Base-by-base conservation (phyloP, 495 filamentous ascomycete species). In the Oleoguttula mirabilis region DNA sequence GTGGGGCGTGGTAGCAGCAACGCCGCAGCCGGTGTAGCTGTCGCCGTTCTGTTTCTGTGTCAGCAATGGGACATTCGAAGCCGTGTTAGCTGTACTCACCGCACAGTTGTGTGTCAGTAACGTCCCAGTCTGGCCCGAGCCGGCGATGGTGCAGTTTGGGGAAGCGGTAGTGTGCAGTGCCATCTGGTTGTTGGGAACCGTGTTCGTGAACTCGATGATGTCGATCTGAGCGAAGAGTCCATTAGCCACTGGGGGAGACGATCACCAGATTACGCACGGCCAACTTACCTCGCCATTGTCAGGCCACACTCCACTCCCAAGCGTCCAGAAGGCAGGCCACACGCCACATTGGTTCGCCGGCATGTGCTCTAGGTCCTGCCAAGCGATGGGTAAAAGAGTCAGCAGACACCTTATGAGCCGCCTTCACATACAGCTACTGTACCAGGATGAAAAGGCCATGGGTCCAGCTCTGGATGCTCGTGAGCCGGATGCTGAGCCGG, bases 171-270 rank as follows among this genome's bases (percentile, higher is more conserved):
- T 90, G 57, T 94, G 88, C 21, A 94, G 68, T 2, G 84, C 77
- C 50, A 92, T 76, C 28, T 68, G 58, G 50, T 88, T 80, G 41
- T 71, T 64, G 0, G 67, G 61, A 36, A 79, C 68, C 28, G 65
- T 52, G 61, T 88, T 86, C 45, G 90, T 79, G 32, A 82, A 84
- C 57, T 95, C 86, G 57, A 94, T 79, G 51, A 95, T 87, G 67
- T 94, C 41, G 33, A 45, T 45, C 34, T 45, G 32, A 17, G 32
- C 41, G 36, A n/a, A n/a, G 21, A 10, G 8, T 10, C 3, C 19
- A 6, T 39, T 24, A 39, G 36, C 11, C 17, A 11, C 33, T 11
- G 10, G 10, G 15, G 10, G 10, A 27, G 5, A 6, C 8, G 21
- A 7, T 22, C 6, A 7, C 7, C 10, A 22, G 36, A 21, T 27